Percentiles rank a stretch among this genome's conserved stretches.
Evolutionary conservation across 2,329 filamentous ascomycete species (phyloP).

Genomic region (Penicillium sp.): DNA sequence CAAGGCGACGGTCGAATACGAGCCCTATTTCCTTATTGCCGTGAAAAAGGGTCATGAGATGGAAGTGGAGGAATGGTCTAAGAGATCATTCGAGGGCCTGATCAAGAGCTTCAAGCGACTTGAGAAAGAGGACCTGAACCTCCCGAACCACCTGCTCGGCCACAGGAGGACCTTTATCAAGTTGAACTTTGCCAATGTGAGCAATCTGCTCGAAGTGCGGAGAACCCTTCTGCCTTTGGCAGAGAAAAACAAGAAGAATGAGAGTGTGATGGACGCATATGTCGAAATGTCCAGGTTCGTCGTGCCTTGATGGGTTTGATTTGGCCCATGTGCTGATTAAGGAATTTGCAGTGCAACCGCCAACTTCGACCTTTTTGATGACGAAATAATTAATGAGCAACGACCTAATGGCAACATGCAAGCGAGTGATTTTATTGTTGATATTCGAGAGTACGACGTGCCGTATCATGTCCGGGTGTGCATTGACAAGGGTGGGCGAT

Average conservation of each 20-base stretch:
- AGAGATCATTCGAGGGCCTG: conserved; percentile 71
- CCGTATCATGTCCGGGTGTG: conserved; percentile 98
- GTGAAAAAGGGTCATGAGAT: conserved; percentile 81
- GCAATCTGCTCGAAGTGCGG: conserved; percentile 76
- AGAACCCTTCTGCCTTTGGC: conserved; percentile 83
- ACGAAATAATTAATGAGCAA: conserved; percentile 76
- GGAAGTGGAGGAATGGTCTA: conserved; percentile 93
- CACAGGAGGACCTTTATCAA: conserved; percentile 85
- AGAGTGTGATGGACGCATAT: conserved; percentile 97
- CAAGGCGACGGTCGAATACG: conserved; percentile 93
- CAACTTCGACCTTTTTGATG: conserved; percentile 92
- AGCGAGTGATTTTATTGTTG: conserved; percentile 94
- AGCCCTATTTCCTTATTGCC: conserved; percentile 91
- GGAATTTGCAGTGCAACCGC: conserved; percentile 58
- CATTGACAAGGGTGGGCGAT: conserved; percentile 72
- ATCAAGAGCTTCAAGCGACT: conserved; percentile 72
- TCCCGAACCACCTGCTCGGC: conserved; percentile 93
- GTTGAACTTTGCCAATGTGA: conserved; percentile 80
- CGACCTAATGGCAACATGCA: conserved; percentile 74
- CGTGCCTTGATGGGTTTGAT: not conserved
- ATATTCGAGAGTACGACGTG: conserved; percentile 98
- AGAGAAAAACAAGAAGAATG: conserved; percentile 92
- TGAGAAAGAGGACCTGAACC: conserved; percentile 86
- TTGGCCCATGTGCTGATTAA: conserved; percentile 17
- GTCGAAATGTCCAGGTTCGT: conserved; percentile 80